These are phyloP conservation scores for Dendrothele bispora DNA, from an alignment of 768 basidiomycete species.

Conservation along the genomic window DNA sequence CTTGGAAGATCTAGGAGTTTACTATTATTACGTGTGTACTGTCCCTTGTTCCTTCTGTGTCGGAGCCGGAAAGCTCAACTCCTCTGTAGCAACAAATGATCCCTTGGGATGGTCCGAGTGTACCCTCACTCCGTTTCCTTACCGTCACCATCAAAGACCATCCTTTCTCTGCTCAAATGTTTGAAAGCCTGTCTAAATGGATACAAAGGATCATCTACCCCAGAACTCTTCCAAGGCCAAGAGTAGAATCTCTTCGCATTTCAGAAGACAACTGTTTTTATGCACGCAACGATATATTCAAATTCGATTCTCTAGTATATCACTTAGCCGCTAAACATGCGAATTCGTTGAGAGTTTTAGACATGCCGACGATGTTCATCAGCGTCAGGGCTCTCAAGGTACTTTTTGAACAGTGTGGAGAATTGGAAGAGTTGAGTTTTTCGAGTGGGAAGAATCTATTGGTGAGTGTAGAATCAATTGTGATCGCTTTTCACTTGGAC, in stretches of 20 bases:
- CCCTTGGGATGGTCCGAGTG: too few relatives aligned
- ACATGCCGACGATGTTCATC: conserved; percentile 32
- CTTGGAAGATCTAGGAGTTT: conserved; percentile 40
- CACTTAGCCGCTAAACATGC: conserved; percentile 36
- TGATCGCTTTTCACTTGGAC: too few relatives aligned
- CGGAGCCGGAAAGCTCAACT: too few relatives aligned
- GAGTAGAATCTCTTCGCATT: not conserved
- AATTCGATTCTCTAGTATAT: conserved; percentile 36
- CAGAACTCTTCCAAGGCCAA: conserved; percentile 31
- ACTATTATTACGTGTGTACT: conserved; percentile 50
- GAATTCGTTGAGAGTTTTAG: conserved; percentile 29
- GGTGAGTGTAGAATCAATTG: too few relatives aligned
- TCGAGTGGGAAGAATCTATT: conserved; percentile 28
- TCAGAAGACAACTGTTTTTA: not conserved
- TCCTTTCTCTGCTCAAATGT: conserved; percentile 20
- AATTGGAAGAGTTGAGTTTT: conserved; percentile 36
- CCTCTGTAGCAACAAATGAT: too few relatives aligned
- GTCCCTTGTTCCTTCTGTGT: too few relatives aligned
- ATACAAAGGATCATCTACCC: conserved; percentile 33
- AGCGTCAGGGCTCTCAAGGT: conserved; percentile 21
- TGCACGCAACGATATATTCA: conserved; percentile 16
- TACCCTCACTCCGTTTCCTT: not conserved
- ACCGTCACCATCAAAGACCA: conserved; percentile 1
- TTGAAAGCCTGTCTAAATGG: conserved; percentile 37
- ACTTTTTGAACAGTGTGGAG: conserved; percentile 29